Evolutionary conservation across 176 grass and related monocot genomes (phyloP).

Genomic region (Oryza brachyantha): DNA sequence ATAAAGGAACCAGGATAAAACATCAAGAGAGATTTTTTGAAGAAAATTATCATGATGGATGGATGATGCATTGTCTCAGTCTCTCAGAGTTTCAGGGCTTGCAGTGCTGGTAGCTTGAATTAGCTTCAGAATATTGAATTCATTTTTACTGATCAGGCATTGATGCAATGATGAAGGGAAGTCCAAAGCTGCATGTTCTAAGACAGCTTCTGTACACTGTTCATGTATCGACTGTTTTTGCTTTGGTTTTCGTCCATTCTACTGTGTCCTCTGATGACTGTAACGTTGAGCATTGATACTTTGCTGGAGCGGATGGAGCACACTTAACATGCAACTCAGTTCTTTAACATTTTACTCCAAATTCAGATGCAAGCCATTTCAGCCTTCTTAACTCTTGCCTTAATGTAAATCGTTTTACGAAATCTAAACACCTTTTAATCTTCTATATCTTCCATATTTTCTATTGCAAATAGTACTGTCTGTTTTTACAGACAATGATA

Average conservation of each 20-base stretch:
- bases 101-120: slow-evolving; percentile 17
- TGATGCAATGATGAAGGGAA: slow-evolving; percentile 19
- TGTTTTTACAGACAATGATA: too few species aligned
- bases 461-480: too few species aligned
- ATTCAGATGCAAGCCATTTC: too few species aligned
- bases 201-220: neutral
- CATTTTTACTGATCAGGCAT: neutral
- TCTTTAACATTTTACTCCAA: too few species aligned
- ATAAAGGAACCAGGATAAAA: slow-evolving; percentile 5
- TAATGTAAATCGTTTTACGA: too few species aligned
- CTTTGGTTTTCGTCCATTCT: neutral
- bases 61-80: slow-evolving; percentile 20
- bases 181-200: neutral
- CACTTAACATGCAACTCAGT: too few species aligned
- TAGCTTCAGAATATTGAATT: neutral
- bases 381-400: too few species aligned
- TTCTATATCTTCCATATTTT: too few species aligned
- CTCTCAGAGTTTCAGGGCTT: neutral
- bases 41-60: slow-evolving; percentile 19
- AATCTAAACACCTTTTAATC: too few species aligned
- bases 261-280: neutral
- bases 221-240: neutral
- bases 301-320: neutral
- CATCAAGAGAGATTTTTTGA: neutral
- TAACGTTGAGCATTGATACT: neutral